Conservation (phyloP, 305 asterid species). For the Solanum hybrid region DNA sequence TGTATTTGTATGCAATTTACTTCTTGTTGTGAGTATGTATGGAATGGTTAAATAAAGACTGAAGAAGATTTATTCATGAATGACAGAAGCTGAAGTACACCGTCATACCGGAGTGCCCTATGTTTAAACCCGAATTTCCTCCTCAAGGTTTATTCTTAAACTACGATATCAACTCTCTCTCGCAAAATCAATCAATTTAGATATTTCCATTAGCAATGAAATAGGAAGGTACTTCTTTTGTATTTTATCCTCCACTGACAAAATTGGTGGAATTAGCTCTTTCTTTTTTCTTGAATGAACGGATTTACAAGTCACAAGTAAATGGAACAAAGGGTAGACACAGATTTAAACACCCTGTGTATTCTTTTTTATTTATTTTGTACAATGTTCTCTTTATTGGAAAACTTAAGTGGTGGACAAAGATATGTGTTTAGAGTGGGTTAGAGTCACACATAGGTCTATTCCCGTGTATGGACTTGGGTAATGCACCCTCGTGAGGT, state of each 20-base stretch:
- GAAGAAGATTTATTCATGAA: neutral
- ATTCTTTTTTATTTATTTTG: neutral
- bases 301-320: neutral
- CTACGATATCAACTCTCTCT: neutral
- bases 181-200: neutral
- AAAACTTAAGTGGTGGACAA: neutral
- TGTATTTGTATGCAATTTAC: neutral
- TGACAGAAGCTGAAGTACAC: conserved; percentile 77
- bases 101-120: conserved; percentile 87
- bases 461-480: neutral
- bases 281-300: neutral
- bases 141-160: conserved; percentile 62
- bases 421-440: neutral
- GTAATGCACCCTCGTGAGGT: neutral
- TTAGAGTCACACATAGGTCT: neutral
- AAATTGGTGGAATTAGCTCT: neutral
- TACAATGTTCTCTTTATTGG: neutral
- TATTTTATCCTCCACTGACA: neutral
- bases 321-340: neutral
- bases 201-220: neutral
- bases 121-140: conserved; percentile 94
- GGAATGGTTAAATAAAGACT: neutral
- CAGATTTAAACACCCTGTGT: neutral
- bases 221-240: neutral
- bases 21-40: neutral